A percentile compares a stretch with the other conserved stretches of the same genome.
phyloP scores from a whole-genome alignment of 1,139 yeast genomes.

The Yamadazyma triangularis region DNA sequence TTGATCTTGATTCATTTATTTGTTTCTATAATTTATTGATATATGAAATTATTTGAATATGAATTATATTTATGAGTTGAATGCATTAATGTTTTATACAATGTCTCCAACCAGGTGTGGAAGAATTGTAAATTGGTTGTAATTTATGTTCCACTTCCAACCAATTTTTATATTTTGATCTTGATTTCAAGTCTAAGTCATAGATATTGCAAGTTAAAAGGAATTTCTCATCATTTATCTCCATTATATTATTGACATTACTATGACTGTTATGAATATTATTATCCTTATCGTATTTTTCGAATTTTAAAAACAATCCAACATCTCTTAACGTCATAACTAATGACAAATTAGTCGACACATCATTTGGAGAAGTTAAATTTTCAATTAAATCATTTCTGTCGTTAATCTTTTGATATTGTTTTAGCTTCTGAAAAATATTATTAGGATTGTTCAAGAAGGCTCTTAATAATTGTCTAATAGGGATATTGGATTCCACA shows the following conservation, averaged over 20 bases:
- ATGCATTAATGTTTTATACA: slow-evolving; percentile 20
- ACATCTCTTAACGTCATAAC: slow-evolving; percentile 57
- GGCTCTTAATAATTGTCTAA: slow-evolving; percentile 22
- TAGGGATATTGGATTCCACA: slow-evolving; percentile 22
- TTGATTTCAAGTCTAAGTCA: slow-evolving; percentile 43
- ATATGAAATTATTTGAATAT: too few species aligned
- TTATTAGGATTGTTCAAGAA: slow-evolving; percentile 29
- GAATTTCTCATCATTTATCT: slow-evolving; percentile 22
- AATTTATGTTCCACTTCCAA: slow-evolving; percentile 32
- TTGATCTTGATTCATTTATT: too few species aligned
- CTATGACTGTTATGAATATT: slow-evolving; percentile 32
- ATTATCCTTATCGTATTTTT: slow-evolving; percentile 26
- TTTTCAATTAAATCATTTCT: slow-evolving; percentile 32
- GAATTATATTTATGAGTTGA: too few species aligned
- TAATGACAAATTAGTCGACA: slow-evolving; percentile 38
- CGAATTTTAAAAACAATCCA: slow-evolving; percentile 45
- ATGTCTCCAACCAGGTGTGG: slow-evolving; percentile 33
- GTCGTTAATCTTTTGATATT: slow-evolving; percentile 32
- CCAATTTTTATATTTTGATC: slow-evolving; percentile 41
- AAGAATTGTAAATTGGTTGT: slow-evolving; percentile 30
- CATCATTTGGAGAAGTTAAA: slow-evolving; percentile 36
- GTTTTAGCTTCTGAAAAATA: slow-evolving; percentile 35
- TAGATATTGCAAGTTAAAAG: slow-evolving; percentile 37
- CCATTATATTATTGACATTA: slow-evolving; percentile 28
- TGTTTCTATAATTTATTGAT: too few species aligned